Evolutionary conservation across 73 alveolate genomes (phyloP).

Genomic region (Paramecium octaurelia): DNA sequence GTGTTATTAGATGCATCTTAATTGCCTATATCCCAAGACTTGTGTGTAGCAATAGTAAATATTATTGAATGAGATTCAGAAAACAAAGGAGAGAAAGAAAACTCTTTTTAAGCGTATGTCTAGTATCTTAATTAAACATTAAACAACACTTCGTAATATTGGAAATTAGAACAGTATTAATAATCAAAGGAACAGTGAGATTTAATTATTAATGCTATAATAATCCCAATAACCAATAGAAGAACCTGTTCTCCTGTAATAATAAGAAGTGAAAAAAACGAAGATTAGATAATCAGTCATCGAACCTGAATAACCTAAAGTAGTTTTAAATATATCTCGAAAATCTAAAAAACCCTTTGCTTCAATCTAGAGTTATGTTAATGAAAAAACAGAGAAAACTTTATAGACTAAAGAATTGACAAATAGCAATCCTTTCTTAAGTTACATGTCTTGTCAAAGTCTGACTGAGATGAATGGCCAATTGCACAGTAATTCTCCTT

Average conservation of each 20-base stretch:
- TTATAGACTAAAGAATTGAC: neutral
- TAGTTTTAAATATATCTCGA: neutral
- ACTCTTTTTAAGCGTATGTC: neutral
- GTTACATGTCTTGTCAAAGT: neutral
- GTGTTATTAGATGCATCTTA: neutral
- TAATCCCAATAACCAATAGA: neutral
- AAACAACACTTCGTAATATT: neutral
- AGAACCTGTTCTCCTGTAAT: neutral
- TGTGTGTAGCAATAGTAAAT: neutral
- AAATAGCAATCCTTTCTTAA: neutral
- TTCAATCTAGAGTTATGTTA: neutral
- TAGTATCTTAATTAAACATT: neutral
- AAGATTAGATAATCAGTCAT: neutral
- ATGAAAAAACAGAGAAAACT: neutral
- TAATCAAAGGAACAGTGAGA: neutral
- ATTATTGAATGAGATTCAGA: neutral
- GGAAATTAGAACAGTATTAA: neutral
- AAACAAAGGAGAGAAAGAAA: neutral
- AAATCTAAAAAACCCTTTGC: neutral
- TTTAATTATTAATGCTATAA: neutral
- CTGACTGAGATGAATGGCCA: neutral
- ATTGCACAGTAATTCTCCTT: neutral
- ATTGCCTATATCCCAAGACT: neutral
- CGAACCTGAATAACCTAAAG: neutral
- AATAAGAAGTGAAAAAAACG: neutral